These are phyloP conservation scores for Sclerotinia nivalis DNA, from an alignment of 2,329 filamentous ascomycete species.

Conservation along the genomic window DNA sequence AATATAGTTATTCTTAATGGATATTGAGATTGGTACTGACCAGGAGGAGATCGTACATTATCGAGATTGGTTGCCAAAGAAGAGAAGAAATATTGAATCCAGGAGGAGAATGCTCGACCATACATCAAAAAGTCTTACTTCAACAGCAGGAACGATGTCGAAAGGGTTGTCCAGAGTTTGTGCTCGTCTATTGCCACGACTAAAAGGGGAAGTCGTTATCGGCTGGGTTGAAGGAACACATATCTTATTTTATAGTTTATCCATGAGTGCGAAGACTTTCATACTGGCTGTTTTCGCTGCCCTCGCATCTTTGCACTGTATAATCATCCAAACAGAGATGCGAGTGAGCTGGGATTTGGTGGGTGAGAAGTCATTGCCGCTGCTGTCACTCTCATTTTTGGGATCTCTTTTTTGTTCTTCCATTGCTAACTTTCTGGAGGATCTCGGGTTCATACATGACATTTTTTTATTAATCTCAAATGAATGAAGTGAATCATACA, in stretches of 20 bases:
- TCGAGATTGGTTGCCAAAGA: not conserved
- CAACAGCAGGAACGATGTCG: not conserved
- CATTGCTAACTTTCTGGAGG: no score
- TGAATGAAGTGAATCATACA: no score
- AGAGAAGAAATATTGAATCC: fast-evolving
- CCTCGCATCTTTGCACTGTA: no score
- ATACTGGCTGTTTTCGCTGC: no score
- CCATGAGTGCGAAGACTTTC: no score
- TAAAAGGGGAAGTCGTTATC: not conserved
- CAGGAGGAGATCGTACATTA: not conserved
- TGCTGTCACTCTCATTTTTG: no score
- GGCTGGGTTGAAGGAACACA: not conserved
- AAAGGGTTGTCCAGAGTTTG: not conserved
- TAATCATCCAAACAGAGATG: no score
- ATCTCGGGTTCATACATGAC: no score
- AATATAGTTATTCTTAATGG: not conserved
- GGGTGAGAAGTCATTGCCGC: no score
- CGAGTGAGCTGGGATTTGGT: no score
- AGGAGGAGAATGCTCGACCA: not conserved
- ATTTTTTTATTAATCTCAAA: no score
- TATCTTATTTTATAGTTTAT: not conserved
- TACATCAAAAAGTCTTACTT: fast-evolving
- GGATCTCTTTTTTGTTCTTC: no score
- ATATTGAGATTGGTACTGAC: not conserved
- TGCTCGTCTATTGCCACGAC: not conserved